Evolutionary conservation across 805 yeast species (phyloP).

Genomic region (Saccharomycopsis sp.): DNA sequence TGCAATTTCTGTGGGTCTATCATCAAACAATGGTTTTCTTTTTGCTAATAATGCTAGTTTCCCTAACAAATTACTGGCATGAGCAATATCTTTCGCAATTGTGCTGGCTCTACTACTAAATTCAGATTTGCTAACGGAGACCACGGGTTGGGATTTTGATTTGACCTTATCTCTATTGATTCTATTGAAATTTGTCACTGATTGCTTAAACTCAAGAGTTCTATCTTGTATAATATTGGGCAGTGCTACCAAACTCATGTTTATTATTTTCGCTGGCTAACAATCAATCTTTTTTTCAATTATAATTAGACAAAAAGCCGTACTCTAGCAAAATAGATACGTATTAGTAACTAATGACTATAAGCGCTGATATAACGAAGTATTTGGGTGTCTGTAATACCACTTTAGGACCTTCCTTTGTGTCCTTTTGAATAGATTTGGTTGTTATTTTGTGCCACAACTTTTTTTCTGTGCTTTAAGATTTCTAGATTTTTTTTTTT

Average conservation of each 20-base stretch:
- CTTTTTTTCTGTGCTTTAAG: no score
- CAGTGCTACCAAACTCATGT: slow-evolving; percentile 1
- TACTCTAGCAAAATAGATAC: no score
- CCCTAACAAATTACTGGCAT: slow-evolving; percentile 69
- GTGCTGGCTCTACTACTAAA: slow-evolving; percentile 63
- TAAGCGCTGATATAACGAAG: no score
- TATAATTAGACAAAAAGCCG: no score
- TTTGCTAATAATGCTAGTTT: slow-evolving; percentile 78
- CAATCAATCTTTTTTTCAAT: no score
- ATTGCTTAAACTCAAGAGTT: slow-evolving; percentile 86
- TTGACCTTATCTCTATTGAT: slow-evolving; percentile 31
- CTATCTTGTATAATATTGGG: slow-evolving; percentile 49
- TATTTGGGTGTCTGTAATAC: no score
- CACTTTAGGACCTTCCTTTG: no score
- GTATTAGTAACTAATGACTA: no score
- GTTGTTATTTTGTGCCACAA: no score
- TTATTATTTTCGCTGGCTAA: no score
- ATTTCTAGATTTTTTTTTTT: no score
- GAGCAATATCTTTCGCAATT: slow-evolving; percentile 83
- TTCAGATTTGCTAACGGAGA: slow-evolving; percentile 41
- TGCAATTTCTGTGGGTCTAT: slow-evolving; percentile 86
- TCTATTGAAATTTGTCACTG: slow-evolving; percentile 68
- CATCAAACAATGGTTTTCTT: slow-evolving; percentile 85
- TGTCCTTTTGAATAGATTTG: no score
- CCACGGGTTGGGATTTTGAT: slow-evolving; percentile 23